Evolutionary conservation across 2,329 filamentous ascomycete species (phyloP).

Genomic region (Dothideomycetes sp.): DNA sequence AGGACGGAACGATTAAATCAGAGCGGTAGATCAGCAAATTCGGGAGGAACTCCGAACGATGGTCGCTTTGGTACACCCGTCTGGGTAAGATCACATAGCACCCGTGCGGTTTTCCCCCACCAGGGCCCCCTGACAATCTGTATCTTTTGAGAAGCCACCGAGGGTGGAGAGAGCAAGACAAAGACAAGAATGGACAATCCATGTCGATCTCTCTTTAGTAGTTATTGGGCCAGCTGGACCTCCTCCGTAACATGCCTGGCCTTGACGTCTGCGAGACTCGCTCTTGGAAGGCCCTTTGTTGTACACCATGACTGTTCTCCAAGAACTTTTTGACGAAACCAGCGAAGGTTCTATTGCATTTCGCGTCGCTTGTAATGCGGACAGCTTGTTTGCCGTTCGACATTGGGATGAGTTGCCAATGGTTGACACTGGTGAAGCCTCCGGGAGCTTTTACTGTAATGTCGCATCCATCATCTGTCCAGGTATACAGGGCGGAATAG

Average conservation of each 20-base stretch:
- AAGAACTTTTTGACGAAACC: conserved; percentile 22
- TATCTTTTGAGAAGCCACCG: too few relatives aligned
- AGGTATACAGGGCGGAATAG: conserved; percentile 20
- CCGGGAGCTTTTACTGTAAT: conserved; percentile 23
- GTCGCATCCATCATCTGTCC: conserved; percentile 21
- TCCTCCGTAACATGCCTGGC: conserved; percentile 1
- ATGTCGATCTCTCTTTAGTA: background rate
- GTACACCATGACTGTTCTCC: conserved; percentile 19
- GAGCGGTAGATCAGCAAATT: too few relatives aligned
- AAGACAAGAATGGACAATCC: too few relatives aligned
- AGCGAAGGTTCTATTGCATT: conserved; percentile 19
- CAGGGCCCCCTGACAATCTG: too few relatives aligned
- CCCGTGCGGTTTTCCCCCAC: too few relatives aligned
- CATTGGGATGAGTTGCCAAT: conserved; percentile 19
- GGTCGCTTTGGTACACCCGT: too few relatives aligned
- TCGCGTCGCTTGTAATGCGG: conserved; percentile 20
- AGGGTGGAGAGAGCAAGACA: too few relatives aligned
- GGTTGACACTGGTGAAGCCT: conserved; percentile 22
- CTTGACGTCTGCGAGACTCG: conserved; percentile 10
- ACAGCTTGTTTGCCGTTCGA: conserved; percentile 6
- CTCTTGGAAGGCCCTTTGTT: conserved; percentile 20
- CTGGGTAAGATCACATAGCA: too few relatives aligned
- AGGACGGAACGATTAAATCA: too few relatives aligned
- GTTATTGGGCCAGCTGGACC: background rate
- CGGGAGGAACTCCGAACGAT: too few relatives aligned